Evolutionary conservation across 169 alveolate species (phyloP), one percentile per base, ranked within the genome.

Genomic region (Babesia ovis): DNA sequence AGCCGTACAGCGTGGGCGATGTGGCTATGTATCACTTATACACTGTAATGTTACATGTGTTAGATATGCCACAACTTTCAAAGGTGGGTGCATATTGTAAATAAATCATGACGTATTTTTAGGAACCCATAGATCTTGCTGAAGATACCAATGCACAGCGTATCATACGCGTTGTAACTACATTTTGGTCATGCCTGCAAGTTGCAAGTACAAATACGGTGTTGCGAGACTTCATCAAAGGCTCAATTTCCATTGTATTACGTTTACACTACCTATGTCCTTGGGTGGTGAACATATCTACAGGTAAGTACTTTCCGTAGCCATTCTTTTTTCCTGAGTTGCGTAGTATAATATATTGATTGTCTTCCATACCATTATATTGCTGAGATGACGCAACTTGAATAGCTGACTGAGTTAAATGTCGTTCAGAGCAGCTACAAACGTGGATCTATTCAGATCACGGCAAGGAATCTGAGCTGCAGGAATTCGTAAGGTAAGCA

Each of bases 1-100:
- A 27, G 48, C 74, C 74, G 20, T 50, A 64, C 74, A 48, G 74
- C 25, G 50, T 48, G 34, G 74, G 61, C 25, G 61, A 64, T 16
- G 59, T 64, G 61, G 74, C 74, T n/a, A 64, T 54, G 25, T 64
- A 64, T 27, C 74, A 64, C 62, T 61, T 64, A 31, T 64, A 64
- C 61, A 45, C 9, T 0, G 61, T 48, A 35, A 41, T 64, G 31
- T 23, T 64, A 14, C 59, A 34, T 23, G 48, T 64, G 29, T 4
- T 64, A 8, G 74, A 64, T 3, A 64, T 64, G 48, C 74, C 74
- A 3, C 61, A 64, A 27, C 74, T 64, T 16, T 64, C 74, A 4
- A 45, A 46, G 74, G 74, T 64, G 34, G 1, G 71, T 50, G 14
- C 20, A 2, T 45, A 31, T 25, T 18, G 5, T 0, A 29, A 20